Evolutionary conservation across 257 asterid species (phyloP).

Genomic region (Cordia subcordata): DNA sequence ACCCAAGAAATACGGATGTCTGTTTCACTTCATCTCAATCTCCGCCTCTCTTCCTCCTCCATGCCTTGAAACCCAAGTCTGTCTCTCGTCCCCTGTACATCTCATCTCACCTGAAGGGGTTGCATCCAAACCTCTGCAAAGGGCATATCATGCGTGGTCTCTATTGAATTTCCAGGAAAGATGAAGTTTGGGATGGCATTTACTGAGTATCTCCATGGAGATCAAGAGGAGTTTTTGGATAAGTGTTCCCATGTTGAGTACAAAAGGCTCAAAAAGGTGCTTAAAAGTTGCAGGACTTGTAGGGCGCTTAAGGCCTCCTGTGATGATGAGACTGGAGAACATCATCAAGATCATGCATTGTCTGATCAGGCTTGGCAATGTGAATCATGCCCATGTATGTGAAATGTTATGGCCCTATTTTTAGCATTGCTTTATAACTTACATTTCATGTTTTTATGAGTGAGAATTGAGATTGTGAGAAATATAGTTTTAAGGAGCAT

Average conservation of each 20-base stretch:
- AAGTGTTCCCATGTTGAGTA: conserved; percentile 65
- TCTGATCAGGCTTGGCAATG: conserved; percentile 22
- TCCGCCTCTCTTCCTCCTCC: neutral
- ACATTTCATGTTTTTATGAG: neutral
- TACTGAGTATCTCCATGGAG: conserved; percentile 56
- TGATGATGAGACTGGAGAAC: conserved; percentile 23
- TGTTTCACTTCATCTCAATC: neutral
- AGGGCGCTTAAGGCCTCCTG: conserved; percentile 27
- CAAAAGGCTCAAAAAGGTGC: conserved; percentile 80
- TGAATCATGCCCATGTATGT: conserved; percentile 55
- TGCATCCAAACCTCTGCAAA: too few relatives aligned
- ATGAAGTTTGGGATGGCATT: conserved; percentile 90
- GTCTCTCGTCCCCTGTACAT: neutral
- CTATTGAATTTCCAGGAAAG: too few relatives aligned
- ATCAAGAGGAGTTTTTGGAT: conserved; percentile 45
- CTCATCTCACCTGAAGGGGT: too few relatives aligned
- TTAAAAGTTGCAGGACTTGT: conserved; percentile 61
- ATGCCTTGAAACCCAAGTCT: neutral
- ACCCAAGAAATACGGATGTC: neutral
- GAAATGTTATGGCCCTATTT: neutral
- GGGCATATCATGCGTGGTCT: neutral
- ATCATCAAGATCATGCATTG: conserved; percentile 7
- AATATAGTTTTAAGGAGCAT: too few relatives aligned
- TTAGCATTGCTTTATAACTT: too few relatives aligned
- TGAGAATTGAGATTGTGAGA: too few relatives aligned